These are phyloP conservation scores for Aeminium ludgeri DNA, from an alignment of 495 filamentous ascomycete genomes.

Conservation along the genomic window DNA sequence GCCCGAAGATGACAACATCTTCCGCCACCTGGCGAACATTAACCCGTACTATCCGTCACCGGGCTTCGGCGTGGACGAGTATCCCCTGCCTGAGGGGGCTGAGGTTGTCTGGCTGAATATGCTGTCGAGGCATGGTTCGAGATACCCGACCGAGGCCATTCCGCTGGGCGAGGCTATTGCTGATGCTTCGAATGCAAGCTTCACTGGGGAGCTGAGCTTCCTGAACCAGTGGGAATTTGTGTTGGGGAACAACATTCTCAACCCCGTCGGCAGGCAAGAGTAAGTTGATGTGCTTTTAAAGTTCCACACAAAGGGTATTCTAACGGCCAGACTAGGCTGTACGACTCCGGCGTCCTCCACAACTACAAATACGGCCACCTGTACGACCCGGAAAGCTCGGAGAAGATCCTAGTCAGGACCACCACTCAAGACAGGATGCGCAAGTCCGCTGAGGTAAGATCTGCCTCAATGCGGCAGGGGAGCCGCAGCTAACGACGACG, in stretches of 20 bases:
- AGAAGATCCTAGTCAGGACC: conserved; percentile 44
- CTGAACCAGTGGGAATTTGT: conserved; percentile 35
- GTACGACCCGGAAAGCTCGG: conserved; percentile 33
- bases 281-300: not conserved
- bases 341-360: conserved; percentile 35
- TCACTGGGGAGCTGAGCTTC: conserved; percentile 33
- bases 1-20: conserved; percentile 31
- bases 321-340: conserved; percentile 18
- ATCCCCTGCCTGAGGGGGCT: conserved; percentile 3
- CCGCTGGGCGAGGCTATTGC: conserved; percentile 12
- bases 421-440: conserved; percentile 38
- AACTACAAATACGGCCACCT: conserved; percentile 43
- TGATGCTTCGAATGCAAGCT: conserved; percentile 6
- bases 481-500: too few relatives aligned
- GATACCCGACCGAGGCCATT: conserved; percentile 2
- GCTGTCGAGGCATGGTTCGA: conserved; percentile 4
- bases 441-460: conserved; percentile 20
- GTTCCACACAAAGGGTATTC: too few relatives aligned
- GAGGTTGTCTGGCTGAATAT: conserved; percentile 8
- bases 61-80: conserved; percentile 8
- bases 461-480: too few relatives aligned
- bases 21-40: not conserved
- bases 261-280: conserved; percentile 35
- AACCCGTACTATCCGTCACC: not conserved
- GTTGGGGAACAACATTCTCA: conserved; percentile 33